Evolutionary conservation across 2,329 filamentous ascomycete species (phyloP).

Genomic region (Aspergillus awamori): DNA sequence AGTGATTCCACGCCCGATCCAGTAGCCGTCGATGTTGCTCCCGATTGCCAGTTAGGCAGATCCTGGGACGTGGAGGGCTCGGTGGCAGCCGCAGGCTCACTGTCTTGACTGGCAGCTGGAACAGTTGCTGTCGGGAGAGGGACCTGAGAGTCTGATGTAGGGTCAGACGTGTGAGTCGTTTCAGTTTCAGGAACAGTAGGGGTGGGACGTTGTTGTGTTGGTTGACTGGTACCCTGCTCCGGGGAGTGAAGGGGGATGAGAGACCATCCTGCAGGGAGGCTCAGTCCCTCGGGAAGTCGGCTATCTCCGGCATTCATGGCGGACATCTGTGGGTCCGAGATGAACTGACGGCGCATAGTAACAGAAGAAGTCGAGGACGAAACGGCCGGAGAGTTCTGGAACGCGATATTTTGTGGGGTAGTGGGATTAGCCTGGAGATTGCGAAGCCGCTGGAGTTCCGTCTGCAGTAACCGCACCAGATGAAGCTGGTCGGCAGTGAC

Average conservation of each 20-base stretch:
- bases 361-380: constrained; percentile 23
- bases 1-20: constrained; percentile 27
- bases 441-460: constrained; percentile 69
- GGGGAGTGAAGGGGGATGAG: constrained; percentile 34
- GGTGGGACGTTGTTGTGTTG: constrained; percentile 7
- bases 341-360: constrained; percentile 33
- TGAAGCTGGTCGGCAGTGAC: constrained; percentile 68
- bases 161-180: neutral
- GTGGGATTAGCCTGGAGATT: constrained; percentile 44
- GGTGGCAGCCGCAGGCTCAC: constrained; percentile 4
- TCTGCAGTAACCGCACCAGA: constrained; percentile 67
- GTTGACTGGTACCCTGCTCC: constrained; percentile 12
- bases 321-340: constrained; percentile 32
- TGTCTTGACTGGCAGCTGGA: neutral
- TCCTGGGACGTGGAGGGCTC: constrained; percentile 2
- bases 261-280: constrained; percentile 54
- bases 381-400: constrained; percentile 21
- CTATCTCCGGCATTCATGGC: constrained; percentile 47
- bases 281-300: constrained; percentile 54
- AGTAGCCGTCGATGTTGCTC: constrained; percentile 9
- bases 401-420: constrained; percentile 9
- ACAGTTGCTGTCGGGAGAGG: constrained; percentile 1
- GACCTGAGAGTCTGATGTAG: neutral
- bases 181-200: constrained; percentile 10
- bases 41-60: constrained; percentile 26